Evolutionary conservation across 805 yeast genomes (phyloP).

Genomic region (Kuraishia hungarica): DNA sequence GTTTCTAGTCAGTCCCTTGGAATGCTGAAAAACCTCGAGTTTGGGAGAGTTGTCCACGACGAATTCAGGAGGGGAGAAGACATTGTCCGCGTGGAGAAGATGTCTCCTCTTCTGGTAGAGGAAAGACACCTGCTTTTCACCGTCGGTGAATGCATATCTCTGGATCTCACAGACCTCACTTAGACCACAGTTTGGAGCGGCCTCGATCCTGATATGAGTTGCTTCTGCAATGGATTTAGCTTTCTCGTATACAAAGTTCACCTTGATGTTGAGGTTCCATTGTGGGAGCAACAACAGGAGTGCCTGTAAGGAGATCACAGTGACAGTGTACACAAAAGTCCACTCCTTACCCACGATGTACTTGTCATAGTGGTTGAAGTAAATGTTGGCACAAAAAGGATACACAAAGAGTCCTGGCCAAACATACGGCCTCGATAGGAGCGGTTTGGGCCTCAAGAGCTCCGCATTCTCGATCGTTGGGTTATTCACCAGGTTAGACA

Average conservation of each 20-base stretch:
- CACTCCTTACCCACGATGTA: conserved; percentile 89
- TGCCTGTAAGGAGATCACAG: conserved; percentile 64
- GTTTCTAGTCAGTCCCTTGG: conserved; percentile 25
- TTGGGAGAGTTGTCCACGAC: conserved; percentile 53
- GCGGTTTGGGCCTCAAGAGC: conserved; percentile 62
- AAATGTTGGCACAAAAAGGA: conserved; percentile 63
- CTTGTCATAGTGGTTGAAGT: conserved; percentile 60
- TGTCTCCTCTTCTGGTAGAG: conserved; percentile 89
- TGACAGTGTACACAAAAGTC: conserved; percentile 83
- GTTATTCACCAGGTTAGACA: conserved; percentile 40
- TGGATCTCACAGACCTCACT: conserved; percentile 67
- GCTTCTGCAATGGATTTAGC: conserved; percentile 56
- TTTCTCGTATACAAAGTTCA: conserved; percentile 56
- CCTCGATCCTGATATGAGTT: conserved; percentile 61
- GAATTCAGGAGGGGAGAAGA: conserved; percentile 79
- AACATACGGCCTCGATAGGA: conserved; percentile 61
- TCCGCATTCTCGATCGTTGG: conserved; percentile 66
- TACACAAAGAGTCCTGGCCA: conserved; percentile 77
- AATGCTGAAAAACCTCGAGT: conserved; percentile 45
- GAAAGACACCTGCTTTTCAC: conserved; percentile 60
- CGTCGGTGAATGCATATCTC: conserved; percentile 45
- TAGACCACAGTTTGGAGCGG: conserved; percentile 80
- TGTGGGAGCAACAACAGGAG: conserved; percentile 85
- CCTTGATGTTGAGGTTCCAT: conserved; percentile 74
- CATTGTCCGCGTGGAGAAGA: conserved; percentile 47